Conservation (phyloP, 352 stramenopile species). For the Thraustochytrium striatum region DNA sequence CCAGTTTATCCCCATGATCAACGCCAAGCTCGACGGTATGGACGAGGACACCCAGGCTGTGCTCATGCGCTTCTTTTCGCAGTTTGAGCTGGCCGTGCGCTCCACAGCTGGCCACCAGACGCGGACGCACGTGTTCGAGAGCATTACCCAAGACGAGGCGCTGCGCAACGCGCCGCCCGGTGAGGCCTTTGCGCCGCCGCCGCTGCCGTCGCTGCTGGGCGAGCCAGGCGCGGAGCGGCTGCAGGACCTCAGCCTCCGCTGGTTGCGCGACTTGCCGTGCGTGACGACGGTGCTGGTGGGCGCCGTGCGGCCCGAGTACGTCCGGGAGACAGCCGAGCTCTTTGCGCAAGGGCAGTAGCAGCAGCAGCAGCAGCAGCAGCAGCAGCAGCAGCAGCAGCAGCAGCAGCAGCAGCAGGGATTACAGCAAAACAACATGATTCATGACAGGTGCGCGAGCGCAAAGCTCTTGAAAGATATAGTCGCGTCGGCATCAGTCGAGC, state of each 20-base stretch:
- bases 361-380: no score
- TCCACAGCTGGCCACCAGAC: slow-evolving; percentile 36
- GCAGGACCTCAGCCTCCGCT: background rate
- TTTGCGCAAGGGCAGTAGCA: background rate
- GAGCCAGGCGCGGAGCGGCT: background rate
- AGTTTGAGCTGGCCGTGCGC: slow-evolving; percentile 33
- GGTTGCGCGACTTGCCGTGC: slow-evolving; percentile 10
- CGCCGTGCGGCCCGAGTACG: background rate
- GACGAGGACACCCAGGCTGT: slow-evolving; percentile 38
- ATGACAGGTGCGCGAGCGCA: background rate
- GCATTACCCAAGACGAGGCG: slow-evolving; percentile 7
- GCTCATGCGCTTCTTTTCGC: slow-evolving; percentile 37
- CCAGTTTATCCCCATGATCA: slow-evolving; percentile 48
- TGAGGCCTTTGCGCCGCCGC: background rate
- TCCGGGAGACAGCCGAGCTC: background rate
- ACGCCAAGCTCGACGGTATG: slow-evolving; percentile 48
- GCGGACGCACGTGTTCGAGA: slow-evolving; percentile 31
- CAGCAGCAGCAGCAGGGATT: no score
- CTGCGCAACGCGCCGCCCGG: background rate
- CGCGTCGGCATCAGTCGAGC: background rate
- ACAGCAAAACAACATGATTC: no score
- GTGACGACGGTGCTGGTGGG: slow-evolving; percentile 27
- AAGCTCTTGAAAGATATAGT: background rate
- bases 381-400: no score
- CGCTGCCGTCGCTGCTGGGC: background rate